These are phyloP conservation scores for Asterophora lycoperdoides DNA, from an alignment of 768 basidiomycete species.

Conservation along the genomic window DNA sequence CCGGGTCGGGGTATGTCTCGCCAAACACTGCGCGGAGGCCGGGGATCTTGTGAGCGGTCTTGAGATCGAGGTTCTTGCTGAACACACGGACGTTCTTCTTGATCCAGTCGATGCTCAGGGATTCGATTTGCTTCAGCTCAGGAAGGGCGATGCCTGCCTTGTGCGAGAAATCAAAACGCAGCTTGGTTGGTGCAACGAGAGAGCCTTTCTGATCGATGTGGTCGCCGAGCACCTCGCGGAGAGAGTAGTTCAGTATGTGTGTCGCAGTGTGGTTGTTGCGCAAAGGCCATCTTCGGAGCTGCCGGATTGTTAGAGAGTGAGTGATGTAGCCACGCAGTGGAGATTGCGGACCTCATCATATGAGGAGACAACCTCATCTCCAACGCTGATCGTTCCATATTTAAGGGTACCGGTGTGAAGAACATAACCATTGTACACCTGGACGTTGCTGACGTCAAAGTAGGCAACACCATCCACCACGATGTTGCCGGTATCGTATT, in stretches of 20 bases:
- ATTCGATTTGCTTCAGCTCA: constrained; percentile 81
- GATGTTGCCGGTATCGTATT: constrained; percentile 93
- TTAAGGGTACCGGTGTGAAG: constrained; percentile 88
- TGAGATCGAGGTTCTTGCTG: constrained; percentile 79
- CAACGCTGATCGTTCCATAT: constrained; percentile 78
- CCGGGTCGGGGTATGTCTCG: constrained; percentile 96
- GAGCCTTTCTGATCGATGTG: constrained; percentile 99
- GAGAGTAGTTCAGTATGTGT: constrained; percentile 91
- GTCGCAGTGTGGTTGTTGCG: constrained; percentile 98
- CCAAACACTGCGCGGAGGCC: constrained; percentile 96
- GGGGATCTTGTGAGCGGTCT: constrained; percentile 80
- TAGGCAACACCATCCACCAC: constrained; percentile 88
- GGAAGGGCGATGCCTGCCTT: constrained; percentile 76
- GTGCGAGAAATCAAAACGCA: constrained; percentile 98
- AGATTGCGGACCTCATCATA: constrained; percentile 76
- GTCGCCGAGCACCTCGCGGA: constrained; percentile 93
- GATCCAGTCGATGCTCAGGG: constrained; percentile 86
- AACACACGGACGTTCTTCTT: constrained; percentile 83
- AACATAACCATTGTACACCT: constrained; percentile 93
- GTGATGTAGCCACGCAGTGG: not conserved
- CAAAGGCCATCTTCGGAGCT: constrained; percentile 92
- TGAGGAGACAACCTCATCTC: constrained; percentile 78
- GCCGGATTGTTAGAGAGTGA: not conserved
- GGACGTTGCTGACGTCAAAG: constrained; percentile 92
- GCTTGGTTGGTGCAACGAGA: constrained; percentile 90